These are phyloP conservation scores for Calonectria crousiana DNA, from an alignment of 2,329 filamentous ascomycete genomes.

Conservation along the genomic window DNA sequence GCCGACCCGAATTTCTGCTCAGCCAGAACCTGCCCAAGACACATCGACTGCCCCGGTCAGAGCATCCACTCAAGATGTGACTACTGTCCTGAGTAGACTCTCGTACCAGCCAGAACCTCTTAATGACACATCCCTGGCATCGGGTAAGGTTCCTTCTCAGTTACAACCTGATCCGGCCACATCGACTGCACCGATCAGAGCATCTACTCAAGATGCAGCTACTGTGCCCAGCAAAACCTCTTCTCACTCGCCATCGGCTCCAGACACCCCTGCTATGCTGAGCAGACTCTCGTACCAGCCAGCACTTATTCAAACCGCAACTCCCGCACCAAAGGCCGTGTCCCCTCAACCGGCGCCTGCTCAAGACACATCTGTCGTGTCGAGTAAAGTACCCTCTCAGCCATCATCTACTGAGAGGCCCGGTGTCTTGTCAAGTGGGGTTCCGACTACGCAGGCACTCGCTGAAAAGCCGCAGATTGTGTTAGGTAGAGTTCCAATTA, in stretches of 20 bases:
- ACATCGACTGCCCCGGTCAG: too few species aligned
- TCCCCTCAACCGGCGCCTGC: neutral
- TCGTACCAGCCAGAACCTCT: too few species aligned
- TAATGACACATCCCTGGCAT: neutral
- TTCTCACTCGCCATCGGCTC: neutral
- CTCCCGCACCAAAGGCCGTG: neutral
- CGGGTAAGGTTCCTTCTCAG: neutral
- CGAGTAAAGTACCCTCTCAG: neutral
- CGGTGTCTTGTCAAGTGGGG: neutral
- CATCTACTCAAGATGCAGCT: neutral
- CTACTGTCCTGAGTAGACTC: too few species aligned
- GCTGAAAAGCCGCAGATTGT: neutral
- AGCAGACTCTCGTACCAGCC: neutral
- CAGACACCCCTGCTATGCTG: neutral
- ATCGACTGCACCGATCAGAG: neutral
- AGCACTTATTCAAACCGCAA: neutral
- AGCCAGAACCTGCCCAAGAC: too few species aligned
- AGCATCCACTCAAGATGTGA: too few species aligned
- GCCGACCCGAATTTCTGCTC: too few species aligned
- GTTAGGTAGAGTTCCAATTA: neutral
- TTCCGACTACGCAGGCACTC: neutral
- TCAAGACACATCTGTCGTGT: neutral
- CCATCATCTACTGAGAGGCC: neutral
- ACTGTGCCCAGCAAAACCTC: neutral
- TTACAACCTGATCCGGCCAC: neutral